Evolutionary conservation across 2,329 filamentous ascomycete species (phyloP).

Genomic region (Leptodontidium sp.): DNA sequence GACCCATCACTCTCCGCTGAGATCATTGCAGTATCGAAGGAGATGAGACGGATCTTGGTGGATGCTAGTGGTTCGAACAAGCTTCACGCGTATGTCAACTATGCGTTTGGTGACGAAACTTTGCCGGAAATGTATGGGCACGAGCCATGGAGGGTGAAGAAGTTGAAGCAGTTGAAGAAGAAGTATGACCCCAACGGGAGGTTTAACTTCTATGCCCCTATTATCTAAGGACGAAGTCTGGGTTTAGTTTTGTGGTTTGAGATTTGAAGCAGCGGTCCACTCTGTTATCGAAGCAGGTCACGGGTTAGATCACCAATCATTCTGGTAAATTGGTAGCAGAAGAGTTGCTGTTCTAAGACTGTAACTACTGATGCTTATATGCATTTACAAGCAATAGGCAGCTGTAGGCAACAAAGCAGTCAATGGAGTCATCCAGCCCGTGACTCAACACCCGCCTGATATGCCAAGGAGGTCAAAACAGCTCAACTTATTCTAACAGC

Average conservation of each 20-base stretch:
- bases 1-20: background rate
- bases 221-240: conserved; percentile 35
- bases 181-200: conserved; percentile 56
- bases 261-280: background rate
- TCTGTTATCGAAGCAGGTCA: background rate
- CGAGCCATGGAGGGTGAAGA: conserved; percentile 57
- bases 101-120: conserved; percentile 57
- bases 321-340: too few species aligned
- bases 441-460: too few species aligned
- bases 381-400: too few species aligned
- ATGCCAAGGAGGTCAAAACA: too few species aligned
- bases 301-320: too few species aligned
- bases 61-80: conserved; percentile 41
- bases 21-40: background rate
- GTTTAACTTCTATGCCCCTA: conserved; percentile 56
- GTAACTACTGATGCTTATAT: too few species aligned
- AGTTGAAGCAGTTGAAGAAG: conserved; percentile 55
- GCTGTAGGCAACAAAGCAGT: too few species aligned
- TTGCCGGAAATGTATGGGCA: conserved; percentile 55
- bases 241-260: background rate
- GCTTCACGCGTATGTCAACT: conserved; percentile 58
- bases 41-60: background rate
- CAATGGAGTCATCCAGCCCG: too few species aligned
- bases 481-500: too few species aligned
- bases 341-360: too few species aligned